Evolutionary conservation across 371 early-diverging fungal genomes (phyloP).

Genomic region (Apophysomyces ossiformis): DNA sequence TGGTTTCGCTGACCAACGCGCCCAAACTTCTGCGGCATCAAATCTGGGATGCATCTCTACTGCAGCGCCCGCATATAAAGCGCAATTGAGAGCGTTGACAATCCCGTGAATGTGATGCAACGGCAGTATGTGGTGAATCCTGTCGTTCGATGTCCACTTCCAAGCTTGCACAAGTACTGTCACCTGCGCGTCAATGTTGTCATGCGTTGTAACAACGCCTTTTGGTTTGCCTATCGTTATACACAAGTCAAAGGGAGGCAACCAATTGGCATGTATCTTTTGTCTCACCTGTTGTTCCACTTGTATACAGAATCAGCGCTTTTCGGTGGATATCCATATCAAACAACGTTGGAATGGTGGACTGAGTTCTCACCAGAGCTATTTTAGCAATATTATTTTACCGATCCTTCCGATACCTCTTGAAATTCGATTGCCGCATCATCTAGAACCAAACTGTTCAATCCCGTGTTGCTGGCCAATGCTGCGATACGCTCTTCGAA

Average conservation of each 20-base stretch:
- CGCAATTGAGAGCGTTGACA: conserved; percentile 66
- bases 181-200: conserved; percentile 68
- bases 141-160: conserved; percentile 69
- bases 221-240: conserved; percentile 68
- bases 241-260: background rate
- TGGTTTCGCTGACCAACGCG: conserved; percentile 43
- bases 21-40: conserved; percentile 67
- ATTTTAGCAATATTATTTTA: conserved; percentile 12
- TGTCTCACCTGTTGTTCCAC: conserved; percentile 68
- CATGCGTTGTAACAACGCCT: conserved; percentile 79
- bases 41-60: conserved; percentile 78
- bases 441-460: conserved; percentile 10
- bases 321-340: conserved; percentile 42
- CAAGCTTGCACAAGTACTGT: conserved; percentile 73
- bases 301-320: conserved; percentile 84
- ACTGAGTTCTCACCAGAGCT: background rate
- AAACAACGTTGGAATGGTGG: conserved; percentile 19
- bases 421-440: conserved; percentile 6
- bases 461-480: conserved; percentile 10
- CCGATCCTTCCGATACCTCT: conserved; percentile 2
- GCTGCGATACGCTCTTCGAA: conserved; percentile 39
- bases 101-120: conserved; percentile 86
- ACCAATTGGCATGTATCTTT: conserved; percentile 1
- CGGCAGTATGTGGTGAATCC: conserved; percentile 80
- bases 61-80: conserved; percentile 73